phyloP scores from a whole-genome alignment of 2,329 filamentous ascomycete genomes.

The Coniochaeta sp. region DNA sequence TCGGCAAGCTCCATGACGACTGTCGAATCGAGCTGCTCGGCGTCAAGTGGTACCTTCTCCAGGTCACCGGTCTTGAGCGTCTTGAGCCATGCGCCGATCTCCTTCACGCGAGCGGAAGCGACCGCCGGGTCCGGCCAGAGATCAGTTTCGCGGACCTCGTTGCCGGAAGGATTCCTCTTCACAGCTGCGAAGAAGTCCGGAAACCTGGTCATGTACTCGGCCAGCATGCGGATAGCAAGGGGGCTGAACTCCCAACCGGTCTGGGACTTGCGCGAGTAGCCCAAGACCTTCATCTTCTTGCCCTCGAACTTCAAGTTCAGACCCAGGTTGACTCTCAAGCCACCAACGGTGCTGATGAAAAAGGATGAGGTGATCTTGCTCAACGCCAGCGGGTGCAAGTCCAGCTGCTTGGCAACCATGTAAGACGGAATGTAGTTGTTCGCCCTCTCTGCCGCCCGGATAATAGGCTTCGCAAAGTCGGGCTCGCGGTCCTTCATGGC shows the following conservation, averaged over 20 bases:
- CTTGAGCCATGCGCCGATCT: slow-evolving; percentile 91
- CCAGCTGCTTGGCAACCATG: slow-evolving; percentile 74
- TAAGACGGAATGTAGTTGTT: slow-evolving; percentile 82
- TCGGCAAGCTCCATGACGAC: slow-evolving; percentile 74
- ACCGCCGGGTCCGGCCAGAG: slow-evolving; percentile 69
- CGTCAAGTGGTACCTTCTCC: slow-evolving; percentile 91
- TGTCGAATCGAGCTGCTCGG: slow-evolving; percentile 90
- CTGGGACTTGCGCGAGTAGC: slow-evolving; percentile 80
- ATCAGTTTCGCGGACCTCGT: slow-evolving; percentile 76
- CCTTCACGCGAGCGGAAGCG: slow-evolving; percentile 77
- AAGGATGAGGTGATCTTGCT: slow-evolving; percentile 97
- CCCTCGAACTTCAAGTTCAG: slow-evolving; percentile 96
- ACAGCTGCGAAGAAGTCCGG: slow-evolving; percentile 92
- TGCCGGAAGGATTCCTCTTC: slow-evolving; percentile 75
- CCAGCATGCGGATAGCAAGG: slow-evolving; percentile 71
- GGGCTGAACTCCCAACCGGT: slow-evolving; percentile 95
- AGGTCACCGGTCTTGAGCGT: slow-evolving; percentile 84
- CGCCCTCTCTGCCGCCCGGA: slow-evolving; percentile 57
- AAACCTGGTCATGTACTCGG: slow-evolving; percentile 87
- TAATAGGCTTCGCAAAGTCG: slow-evolving; percentile 73
- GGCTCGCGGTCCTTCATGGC: slow-evolving; percentile 64
- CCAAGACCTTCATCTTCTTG: slow-evolving; percentile 90
- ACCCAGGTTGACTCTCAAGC: slow-evolving; percentile 79
- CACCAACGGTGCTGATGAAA: slow-evolving; percentile 69
- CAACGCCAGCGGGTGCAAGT: slow-evolving; percentile 76